Base-by-base conservation (phyloP, 2,329 filamentous ascomycete genomes). In the Fusarium citri region DNA sequence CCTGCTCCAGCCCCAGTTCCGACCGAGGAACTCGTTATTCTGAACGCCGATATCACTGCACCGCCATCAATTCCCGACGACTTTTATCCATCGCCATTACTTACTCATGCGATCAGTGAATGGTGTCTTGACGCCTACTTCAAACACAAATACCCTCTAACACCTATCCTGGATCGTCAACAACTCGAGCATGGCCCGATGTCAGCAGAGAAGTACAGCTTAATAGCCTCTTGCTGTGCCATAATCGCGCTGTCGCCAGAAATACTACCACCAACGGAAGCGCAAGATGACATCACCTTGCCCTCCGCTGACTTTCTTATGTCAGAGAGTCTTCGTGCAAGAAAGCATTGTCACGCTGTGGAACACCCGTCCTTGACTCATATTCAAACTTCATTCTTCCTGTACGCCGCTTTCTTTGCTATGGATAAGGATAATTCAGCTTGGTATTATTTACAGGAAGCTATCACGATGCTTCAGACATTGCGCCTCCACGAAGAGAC, bases 71-170 rank as follows among this genome's bases (percentile, higher is more conserved):
- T 20, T 4, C 6, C 7, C 0, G 28, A 25, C 0, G 25, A 25
- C 0, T 37, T 49, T 14, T n/a, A 22, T 4, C 64, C 61, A 15
- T 70, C 61, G 2, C 40, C 66, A 16, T 42, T 31, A 37, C 49
- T 75, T 8, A 62, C 59, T 0, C 49, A 51, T 3, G 43, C 64
- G 5, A 51, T 76, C 5, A 57, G 79, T 18, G 51, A 34, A 41
- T 72, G 70, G 47, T 78, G 75, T 20, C 40, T 80, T 1, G 71
- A 78, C 46, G 77, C 73, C 2, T 80, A 77, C 25, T 78, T 79
- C 47, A 73, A 64, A 28, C 77, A 79, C 53, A 80, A 79, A 53
- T 79, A 79, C 20, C 76, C 77, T 0, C 74, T 80, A 5, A 79
- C 77, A 18, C 78, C 78, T 0, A 75, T 80, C 16, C 25, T 79